phyloP scores from a whole-genome alignment of 306 rosid genomes.

The Glycine soja region DNA sequence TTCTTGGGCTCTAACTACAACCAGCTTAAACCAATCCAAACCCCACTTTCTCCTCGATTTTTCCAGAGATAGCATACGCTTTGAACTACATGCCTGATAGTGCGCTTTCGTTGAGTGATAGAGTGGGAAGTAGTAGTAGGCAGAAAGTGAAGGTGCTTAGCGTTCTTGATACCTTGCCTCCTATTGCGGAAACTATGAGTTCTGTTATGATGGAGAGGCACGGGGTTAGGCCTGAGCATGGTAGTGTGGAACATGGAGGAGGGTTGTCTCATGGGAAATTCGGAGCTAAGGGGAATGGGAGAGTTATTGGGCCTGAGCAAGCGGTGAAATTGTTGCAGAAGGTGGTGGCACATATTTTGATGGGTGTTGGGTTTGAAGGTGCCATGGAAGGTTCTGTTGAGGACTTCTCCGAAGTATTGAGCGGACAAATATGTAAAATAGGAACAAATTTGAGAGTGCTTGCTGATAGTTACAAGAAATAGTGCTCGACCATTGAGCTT shows the following conservation, averaged over 20 bases:
- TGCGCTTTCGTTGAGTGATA: conserved; percentile 65
- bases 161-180: conserved; percentile 82
- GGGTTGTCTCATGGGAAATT: conserved; percentile 53
- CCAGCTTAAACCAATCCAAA: too few species aligned
- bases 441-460: conserved; percentile 80
- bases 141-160: conserved; percentile 62
- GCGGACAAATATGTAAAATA: conserved; percentile 67
- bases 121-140: conserved; percentile 49
- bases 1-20: too few species aligned
- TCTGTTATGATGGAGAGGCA: conserved; percentile 84
- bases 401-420: conserved; percentile 78
- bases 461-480: conserved; percentile 83
- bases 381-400: conserved; percentile 80
- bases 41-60: too few species aligned
- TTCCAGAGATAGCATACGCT: conserved; percentile 76
- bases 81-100: conserved; percentile 87
- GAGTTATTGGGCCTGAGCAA: conserved; percentile 68
- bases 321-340: conserved; percentile 68
- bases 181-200: conserved; percentile 55
- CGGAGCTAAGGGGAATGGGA: conserved; percentile 66
- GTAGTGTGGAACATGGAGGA: conserved; percentile 72
- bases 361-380: conserved; percentile 77
- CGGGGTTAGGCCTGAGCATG: conserved; percentile 76
- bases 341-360: conserved; percentile 70
- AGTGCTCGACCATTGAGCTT: conserved; percentile 81